Percentiles rank a stretch among this genome's conserved stretches.
phyloP scores from a whole-genome alignment of 805 yeast species.

The Lachancea waltii region DNA sequence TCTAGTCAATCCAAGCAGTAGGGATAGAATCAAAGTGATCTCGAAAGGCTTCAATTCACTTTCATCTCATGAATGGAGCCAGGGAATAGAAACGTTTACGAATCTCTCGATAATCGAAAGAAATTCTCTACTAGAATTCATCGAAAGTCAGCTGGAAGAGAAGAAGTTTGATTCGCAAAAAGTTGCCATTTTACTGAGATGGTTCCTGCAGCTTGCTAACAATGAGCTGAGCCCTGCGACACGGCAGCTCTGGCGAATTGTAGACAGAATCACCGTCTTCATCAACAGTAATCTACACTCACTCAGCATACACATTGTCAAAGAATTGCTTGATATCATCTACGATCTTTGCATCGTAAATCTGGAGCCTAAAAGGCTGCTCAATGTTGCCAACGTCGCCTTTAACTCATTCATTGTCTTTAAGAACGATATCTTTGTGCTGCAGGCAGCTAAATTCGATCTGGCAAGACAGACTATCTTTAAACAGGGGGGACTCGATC shows the following conservation, averaged over 20 bases:
- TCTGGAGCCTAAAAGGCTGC: conserved; percentile 20
- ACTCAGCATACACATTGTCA: not conserved
- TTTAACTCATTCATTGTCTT: conserved; percentile 23
- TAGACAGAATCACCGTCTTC: conserved; percentile 20
- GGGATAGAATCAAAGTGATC: not conserved
- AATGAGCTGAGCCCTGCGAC: not conserved
- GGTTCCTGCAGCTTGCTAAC: conserved; percentile 1
- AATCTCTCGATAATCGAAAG: not conserved
- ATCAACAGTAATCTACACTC: conserved; percentile 15
- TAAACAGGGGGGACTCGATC: not conserved
- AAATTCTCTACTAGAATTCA: not conserved
- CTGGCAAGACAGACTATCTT: conserved; percentile 9
- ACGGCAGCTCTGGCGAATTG: conserved; percentile 6
- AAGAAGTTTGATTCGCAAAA: not conserved
- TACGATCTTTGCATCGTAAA: conserved; percentile 16
- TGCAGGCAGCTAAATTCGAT: conserved; percentile 13
- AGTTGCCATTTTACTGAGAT: not conserved
- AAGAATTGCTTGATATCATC: conserved; percentile 9
- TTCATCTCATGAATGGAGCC: not conserved
- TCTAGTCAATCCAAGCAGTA: not conserved
- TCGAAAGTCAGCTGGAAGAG: not conserved
- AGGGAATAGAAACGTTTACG: not conserved
- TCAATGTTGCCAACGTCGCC: conserved; percentile 23
- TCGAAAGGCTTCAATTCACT: not conserved
- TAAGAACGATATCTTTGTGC: conserved; percentile 13